These are phyloP conservation scores for Phytophthora fragariae DNA, from an alignment of 352 stramenopile genomes.

Conservation along the genomic window DNA sequence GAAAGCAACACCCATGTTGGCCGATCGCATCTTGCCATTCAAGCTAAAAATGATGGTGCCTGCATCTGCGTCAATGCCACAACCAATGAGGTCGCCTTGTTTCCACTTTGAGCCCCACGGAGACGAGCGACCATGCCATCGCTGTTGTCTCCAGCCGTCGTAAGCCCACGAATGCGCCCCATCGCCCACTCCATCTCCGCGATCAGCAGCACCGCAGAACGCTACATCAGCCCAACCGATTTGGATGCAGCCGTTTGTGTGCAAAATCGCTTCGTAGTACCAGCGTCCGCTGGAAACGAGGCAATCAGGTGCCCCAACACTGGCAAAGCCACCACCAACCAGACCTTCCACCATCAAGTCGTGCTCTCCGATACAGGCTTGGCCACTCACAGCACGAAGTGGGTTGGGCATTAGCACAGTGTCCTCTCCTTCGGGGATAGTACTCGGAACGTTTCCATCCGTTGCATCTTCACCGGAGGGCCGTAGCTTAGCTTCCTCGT, in stretches of 20 bases:
- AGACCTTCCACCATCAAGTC: slow-evolving; percentile 89
- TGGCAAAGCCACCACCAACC: slow-evolving; percentile 86
- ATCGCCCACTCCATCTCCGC: slow-evolving; percentile 94
- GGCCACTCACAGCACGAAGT: slow-evolving; percentile 82
- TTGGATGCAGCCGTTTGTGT: slow-evolving; percentile 94
- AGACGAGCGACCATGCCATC: slow-evolving; percentile 90
- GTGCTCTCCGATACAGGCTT: slow-evolving; percentile 86
- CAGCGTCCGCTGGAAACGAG: slow-evolving; percentile 81
- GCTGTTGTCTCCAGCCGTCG: slow-evolving; percentile 92
- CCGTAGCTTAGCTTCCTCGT: slow-evolving; percentile 78
- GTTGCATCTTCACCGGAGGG: slow-evolving; percentile 39
- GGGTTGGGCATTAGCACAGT: slow-evolving; percentile 72
- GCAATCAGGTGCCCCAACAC: slow-evolving; percentile 83
- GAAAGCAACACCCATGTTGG: slow-evolving; percentile 90
- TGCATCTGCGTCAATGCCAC: slow-evolving; percentile 87
- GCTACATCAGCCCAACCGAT: slow-evolving; percentile 93
- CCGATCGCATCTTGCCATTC: slow-evolving; percentile 90
- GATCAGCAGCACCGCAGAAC: slow-evolving; percentile 87
- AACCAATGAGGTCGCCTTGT: slow-evolving; percentile 92
- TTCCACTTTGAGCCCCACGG: slow-evolving; percentile 93
- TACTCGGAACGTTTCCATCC: slow-evolving; percentile 32
- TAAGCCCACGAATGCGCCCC: slow-evolving; percentile 93
- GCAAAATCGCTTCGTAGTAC: slow-evolving; percentile 95
- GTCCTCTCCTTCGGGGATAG: slow-evolving; percentile 47
- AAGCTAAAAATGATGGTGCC: slow-evolving; percentile 92